These are phyloP conservation scores for Pulveroboletus sp. DNA, from an alignment of 768 basidiomycete genomes.

Conservation along the genomic window DNA sequence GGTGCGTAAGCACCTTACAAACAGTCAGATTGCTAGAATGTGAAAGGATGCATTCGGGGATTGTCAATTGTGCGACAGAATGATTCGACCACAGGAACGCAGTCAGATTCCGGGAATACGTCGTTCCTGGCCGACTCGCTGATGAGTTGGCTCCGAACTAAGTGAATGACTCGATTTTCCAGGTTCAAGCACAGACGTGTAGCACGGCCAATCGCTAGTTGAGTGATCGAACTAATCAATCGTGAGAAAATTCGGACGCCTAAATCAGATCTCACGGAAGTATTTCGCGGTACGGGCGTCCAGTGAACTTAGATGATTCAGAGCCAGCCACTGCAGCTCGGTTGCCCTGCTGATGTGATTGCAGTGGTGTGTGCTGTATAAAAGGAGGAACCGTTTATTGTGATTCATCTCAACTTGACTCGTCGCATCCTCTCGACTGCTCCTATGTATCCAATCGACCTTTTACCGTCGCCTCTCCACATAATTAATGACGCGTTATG, in stretches of 20 bases:
- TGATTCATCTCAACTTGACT: conserved; percentile 7
- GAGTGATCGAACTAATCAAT: conserved; percentile 17
- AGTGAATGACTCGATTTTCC: conserved; percentile 12
- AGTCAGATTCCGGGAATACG: conserved; percentile 3
- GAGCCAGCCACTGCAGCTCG: conserved; percentile 30
- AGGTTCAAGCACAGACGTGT: conserved; percentile 18
- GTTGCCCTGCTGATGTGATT: conserved; percentile 33
- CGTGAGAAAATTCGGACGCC: conserved; percentile 18
- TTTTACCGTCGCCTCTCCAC: conserved; percentile 53
- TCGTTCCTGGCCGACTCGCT: conserved; percentile 25
- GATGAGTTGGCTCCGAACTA: conserved; percentile 13
- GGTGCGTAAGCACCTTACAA: conserved; percentile 11
- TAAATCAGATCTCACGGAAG: conserved; percentile 21
- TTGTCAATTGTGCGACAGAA: conserved; percentile 8
- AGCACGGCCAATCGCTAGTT: conserved; percentile 22
- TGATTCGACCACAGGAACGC: conserved; percentile 15
- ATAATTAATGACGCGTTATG: conserved; percentile 47
- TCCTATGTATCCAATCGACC: conserved; percentile 29
- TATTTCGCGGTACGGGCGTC: conserved; percentile 20
- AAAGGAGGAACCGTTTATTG: conserved; percentile 13
- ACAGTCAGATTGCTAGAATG: conserved; percentile 8
- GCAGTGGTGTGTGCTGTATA: conserved; percentile 33
- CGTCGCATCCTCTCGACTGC: conserved; percentile 1
- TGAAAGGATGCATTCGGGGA: conserved; percentile 4
- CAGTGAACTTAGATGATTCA: conserved; percentile 28